A percentile compares a stretch with the other conserved stretches of the same genome.
Conservation (phyloP, 192 early-diverging fungal species). For the Backusella psychrophila region DNA sequence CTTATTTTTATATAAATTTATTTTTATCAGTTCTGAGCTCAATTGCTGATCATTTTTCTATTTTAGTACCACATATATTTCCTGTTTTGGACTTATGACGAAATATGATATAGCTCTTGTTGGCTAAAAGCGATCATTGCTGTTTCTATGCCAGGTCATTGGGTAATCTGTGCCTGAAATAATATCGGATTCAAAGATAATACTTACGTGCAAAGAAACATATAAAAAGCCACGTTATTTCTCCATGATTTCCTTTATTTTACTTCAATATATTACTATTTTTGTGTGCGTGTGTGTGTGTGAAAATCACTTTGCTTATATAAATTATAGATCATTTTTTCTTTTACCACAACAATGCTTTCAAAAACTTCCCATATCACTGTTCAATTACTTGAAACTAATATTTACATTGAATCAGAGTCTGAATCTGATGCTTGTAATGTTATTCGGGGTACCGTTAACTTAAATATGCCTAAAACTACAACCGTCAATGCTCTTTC, state of each 20-base stretch:
- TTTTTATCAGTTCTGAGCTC: background rate
- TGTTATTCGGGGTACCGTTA: slow-evolving; percentile 3
- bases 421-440: background rate
- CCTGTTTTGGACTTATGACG: background rate
- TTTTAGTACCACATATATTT: background rate
- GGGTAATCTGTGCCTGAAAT: background rate
- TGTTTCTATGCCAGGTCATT: background rate
- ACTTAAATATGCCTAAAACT: background rate
- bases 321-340: background rate
- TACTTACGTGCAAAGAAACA: background rate
- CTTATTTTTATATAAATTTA: background rate
- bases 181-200: background rate
- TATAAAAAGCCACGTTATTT: background rate
- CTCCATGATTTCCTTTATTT: background rate
- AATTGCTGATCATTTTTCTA: background rate
- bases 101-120: background rate
- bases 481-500: slow-evolving; percentile 1
- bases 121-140: background rate
- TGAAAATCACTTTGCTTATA: background rate
- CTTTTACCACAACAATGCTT: background rate
- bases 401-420: background rate
- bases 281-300: background rate
- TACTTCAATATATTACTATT: background rate
- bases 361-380: slow-evolving; percentile 6
- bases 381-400: slow-evolving; percentile 13